A percentile compares a stretch with the other conserved stretches of the same genome.
Conservation (phyloP, 1,139 yeast species). For the Entelexis sorbosivorans region DNA sequence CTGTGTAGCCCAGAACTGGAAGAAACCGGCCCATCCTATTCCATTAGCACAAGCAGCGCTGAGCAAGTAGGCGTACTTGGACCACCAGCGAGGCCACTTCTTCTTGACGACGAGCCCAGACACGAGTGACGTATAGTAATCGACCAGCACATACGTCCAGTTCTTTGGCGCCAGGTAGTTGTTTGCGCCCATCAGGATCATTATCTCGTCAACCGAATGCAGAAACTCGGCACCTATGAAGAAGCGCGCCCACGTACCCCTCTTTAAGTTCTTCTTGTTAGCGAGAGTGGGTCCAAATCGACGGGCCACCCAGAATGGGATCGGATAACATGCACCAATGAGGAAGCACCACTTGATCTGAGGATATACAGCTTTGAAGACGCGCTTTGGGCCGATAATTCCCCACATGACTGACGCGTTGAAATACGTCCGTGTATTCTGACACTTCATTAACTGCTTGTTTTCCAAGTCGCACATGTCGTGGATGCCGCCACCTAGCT, state of each 20-base stretch:
- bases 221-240: conserved; percentile 3
- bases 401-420: conserved; percentile 36
- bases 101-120: conserved; percentile 37
- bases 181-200: conserved; percentile 42
- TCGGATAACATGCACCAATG: conserved; percentile 27
- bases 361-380: conserved; percentile 42
- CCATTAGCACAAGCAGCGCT: conserved; percentile 50
- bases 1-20: conserved; percentile 31
- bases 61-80: conserved; percentile 48
- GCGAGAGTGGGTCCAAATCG: conserved; percentile 29
- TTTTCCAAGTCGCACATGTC: conserved; percentile 35
- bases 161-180: conserved; percentile 22
- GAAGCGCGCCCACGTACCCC: conserved; percentile 25
- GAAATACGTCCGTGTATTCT: conserved; percentile 27
- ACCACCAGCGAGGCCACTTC: conserved; percentile 41
- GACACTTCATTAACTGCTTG: conserved; percentile 29
- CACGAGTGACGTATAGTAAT: conserved; percentile 38
- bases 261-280: conserved; percentile 34
- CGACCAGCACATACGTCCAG: conserved; percentile 36
- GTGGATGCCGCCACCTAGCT: conserved; percentile 38
- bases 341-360: conserved; percentile 42
- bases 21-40: conserved; percentile 35
- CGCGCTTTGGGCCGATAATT: conserved; percentile 50
- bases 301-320: conserved; percentile 34
- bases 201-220: conserved; percentile 36